A percentile compares a stretch with the other conserved stretches of the same genome.
These are phyloP conservation scores for Mortierella hygrophila DNA, from an alignment of 192 early-diverging fungal species.

Conservation along the genomic window DNA sequence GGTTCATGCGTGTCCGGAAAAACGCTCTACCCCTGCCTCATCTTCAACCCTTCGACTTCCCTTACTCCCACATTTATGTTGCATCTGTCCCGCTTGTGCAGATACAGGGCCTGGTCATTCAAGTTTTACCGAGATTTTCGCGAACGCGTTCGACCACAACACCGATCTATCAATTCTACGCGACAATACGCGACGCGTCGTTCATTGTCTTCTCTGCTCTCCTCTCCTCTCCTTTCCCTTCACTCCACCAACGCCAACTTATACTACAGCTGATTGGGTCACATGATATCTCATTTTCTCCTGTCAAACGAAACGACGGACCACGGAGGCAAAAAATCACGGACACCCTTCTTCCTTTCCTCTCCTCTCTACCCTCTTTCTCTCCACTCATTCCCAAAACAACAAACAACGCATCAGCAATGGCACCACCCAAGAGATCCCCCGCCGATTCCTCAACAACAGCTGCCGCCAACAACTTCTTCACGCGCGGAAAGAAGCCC, in stretches of 20 bases:
- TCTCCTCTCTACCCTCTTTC: background rate
- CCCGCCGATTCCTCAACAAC: conserved; percentile 1
- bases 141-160: too few species aligned
- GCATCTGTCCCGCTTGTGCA: background rate
- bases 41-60: background rate
- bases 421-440: conserved; percentile 28
- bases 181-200: background rate
- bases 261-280: too few species aligned
- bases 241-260: too few species aligned
- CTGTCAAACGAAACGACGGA: too few species aligned
- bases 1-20: too few species aligned
- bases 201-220: background rate
- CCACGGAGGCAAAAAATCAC: too few species aligned
- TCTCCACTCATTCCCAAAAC: conserved; percentile 4
- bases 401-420: background rate
- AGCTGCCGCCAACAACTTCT: conserved; percentile 12
- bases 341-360: too few species aligned
- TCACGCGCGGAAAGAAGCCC: conserved; percentile 43
- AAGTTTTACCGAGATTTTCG: too few species aligned
- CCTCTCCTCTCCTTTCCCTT: background rate
- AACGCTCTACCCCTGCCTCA: background rate
- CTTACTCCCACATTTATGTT: background rate
- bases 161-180: too few species aligned
- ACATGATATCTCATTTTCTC: too few species aligned
- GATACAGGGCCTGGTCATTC: too few species aligned